Conservation (phyloP, 2,329 filamentous ascomycete species). For the Scopulariopsis brevicaulis region DNA sequence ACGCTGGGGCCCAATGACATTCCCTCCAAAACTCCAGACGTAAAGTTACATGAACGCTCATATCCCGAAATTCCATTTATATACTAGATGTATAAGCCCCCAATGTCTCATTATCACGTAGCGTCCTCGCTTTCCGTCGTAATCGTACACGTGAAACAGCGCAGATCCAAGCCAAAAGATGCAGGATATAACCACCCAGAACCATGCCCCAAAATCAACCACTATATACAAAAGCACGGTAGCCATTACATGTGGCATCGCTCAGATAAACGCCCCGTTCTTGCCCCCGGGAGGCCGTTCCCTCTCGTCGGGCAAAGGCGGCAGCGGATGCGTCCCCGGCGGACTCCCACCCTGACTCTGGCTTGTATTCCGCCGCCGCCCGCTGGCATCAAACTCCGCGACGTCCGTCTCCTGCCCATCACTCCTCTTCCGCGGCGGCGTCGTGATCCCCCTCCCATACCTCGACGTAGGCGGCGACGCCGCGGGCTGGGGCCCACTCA, state of each 20-base stretch:
- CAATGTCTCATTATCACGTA: neutral
- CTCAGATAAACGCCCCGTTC: slow-evolving; percentile 3
- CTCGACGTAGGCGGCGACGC: slow-evolving; percentile 10
- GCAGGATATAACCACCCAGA: neutral
- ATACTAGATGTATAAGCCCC: neutral
- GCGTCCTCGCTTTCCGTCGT: neutral
- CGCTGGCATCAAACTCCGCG: neutral
- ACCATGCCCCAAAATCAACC: neutral
- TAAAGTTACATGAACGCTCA: neutral
- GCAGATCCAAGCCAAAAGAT: neutral
- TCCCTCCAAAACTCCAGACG: no score
- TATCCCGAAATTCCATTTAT: neutral
- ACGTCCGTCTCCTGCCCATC: slow-evolving; percentile 8
- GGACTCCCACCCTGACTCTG: neutral
- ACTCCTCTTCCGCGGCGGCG: slow-evolving; percentile 18
- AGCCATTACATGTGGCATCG: neutral
- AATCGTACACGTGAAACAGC: slow-evolving; percentile 1
- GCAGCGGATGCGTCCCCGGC: neutral
- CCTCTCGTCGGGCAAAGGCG: slow-evolving; percentile 1
- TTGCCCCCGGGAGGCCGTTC: neutral
- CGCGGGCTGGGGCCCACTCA: neutral
- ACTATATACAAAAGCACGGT: neutral
- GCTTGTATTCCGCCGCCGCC: neutral
- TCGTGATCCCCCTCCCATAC: slow-evolving; percentile 32
- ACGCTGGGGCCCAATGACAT: no score